Evolutionary conservation across 306 rosid genomes (phyloP).

Genomic region (Sicyos baderoa): DNA sequence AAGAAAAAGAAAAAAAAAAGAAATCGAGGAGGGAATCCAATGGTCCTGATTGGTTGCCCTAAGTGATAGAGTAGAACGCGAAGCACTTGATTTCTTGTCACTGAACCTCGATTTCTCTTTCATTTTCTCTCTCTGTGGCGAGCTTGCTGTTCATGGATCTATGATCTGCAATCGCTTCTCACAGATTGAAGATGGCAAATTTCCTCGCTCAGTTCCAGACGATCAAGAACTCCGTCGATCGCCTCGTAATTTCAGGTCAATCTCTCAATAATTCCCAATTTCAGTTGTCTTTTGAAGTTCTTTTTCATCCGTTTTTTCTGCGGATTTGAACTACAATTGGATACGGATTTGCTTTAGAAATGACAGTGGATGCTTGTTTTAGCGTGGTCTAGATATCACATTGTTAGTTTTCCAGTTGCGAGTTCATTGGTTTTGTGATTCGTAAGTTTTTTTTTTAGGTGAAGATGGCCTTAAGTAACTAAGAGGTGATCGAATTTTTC

Average conservation of each 20-base stretch:
- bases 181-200: conserved; percentile 71
- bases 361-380: not conserved
- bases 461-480: too few species aligned
- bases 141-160: conserved; percentile 32
- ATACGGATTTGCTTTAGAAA: conserved; percentile 5
- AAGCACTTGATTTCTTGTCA: conserved; percentile 35
- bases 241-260: conserved; percentile 79
- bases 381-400: not conserved
- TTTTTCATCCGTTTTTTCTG: not conserved
- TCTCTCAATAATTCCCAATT: not conserved
- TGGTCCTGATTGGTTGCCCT: too few species aligned
- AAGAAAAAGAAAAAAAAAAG: too few species aligned
- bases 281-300: conserved; percentile 2
- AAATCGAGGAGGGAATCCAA: too few species aligned
- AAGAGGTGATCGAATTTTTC: too few species aligned
- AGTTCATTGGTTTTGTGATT: not conserved
- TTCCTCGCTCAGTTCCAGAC: conserved; percentile 94
- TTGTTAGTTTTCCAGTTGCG: not conserved
- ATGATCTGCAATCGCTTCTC: conserved; percentile 28
- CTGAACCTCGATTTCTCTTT: not conserved
- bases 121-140: not conserved
- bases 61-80: too few species aligned
- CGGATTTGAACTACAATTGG: conserved; percentile 1
- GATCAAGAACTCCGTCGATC: conserved; percentile 74
- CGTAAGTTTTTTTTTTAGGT: not conserved